Evolutionary conservation across 805 yeast genomes (phyloP).

Genomic region (Zygotorulaspora danielsina): DNA sequence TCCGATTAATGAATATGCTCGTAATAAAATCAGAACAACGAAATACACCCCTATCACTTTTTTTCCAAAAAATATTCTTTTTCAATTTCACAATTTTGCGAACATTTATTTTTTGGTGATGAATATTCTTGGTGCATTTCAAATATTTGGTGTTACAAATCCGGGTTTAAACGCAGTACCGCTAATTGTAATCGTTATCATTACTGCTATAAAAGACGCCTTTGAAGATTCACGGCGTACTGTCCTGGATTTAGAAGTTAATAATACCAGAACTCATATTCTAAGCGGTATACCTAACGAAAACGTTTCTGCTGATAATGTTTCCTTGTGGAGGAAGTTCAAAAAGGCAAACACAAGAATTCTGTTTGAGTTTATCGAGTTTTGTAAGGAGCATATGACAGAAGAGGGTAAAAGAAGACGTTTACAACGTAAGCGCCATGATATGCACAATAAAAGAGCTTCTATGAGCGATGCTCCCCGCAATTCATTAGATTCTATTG

Average conservation of each 20-base stretch:
- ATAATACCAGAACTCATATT: slow-evolving; percentile 68
- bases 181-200: slow-evolving; percentile 65
- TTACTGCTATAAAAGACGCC: slow-evolving; percentile 77
- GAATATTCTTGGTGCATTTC: slow-evolving; percentile 73
- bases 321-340: slow-evolving; percentile 64
- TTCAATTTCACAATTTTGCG: slow-evolving; percentile 86
- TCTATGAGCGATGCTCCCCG: slow-evolving; percentile 32
- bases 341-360: slow-evolving; percentile 49
- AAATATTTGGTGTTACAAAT: slow-evolving; percentile 74
- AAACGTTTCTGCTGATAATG: slow-evolving; percentile 59
- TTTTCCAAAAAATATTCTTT: slow-evolving; percentile 73
- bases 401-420: slow-evolving; percentile 38
- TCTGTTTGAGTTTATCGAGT: slow-evolving; percentile 25
- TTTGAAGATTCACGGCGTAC: slow-evolving; percentile 78
- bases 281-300: slow-evolving; percentile 51
- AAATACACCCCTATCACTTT: slow-evolving; percentile 90
- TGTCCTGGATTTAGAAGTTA: slow-evolving; percentile 64
- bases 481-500: slow-evolving; percentile 39
- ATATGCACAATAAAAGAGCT: slow-evolving; percentile 25
- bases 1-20: slow-evolving; percentile 59
- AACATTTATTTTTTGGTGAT: slow-evolving; percentile 79
- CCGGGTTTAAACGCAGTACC: slow-evolving; percentile 77
- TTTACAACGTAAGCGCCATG: slow-evolving; percentile 33
- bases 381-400: slow-evolving; percentile 30
- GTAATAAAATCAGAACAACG: slow-evolving; percentile 92